Evolutionary conservation across 805 yeast genomes (phyloP).

Genomic region (Saccharomycopsis sp.): DNA sequence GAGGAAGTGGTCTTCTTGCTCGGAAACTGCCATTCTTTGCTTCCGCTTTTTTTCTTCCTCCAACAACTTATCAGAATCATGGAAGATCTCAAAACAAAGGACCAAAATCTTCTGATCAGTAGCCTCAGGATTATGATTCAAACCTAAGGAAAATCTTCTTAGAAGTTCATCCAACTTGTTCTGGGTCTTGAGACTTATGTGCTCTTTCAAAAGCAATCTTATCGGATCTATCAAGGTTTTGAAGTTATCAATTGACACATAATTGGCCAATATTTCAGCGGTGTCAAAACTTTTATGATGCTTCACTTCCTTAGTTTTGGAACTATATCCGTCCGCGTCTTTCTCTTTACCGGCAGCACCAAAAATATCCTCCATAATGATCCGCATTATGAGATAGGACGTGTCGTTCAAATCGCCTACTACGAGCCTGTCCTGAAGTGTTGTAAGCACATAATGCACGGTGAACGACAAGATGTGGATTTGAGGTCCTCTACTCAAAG

Average conservation of each 20-base stretch:
- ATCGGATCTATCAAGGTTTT: constrained; percentile 60
- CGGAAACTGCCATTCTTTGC: constrained; percentile 28
- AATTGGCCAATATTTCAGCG: constrained; percentile 67
- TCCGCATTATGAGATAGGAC: constrained; percentile 51
- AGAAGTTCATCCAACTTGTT: constrained; percentile 72
- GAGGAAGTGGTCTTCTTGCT: constrained; percentile 58
- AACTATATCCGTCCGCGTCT: constrained; percentile 85
- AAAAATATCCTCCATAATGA: constrained; percentile 87
- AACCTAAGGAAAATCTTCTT: constrained; percentile 71
- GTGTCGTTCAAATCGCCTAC: constrained; percentile 75
- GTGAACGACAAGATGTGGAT: constrained; percentile 88
- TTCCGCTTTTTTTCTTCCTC: constrained; percentile 22
- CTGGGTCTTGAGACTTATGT: constrained; percentile 60
- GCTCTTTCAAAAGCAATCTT: constrained; percentile 53
- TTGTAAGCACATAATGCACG: constrained; percentile 62
- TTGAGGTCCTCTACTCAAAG: constrained; percentile 85
- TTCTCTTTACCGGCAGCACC: constrained; percentile 92
- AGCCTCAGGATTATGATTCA: constrained; percentile 60
- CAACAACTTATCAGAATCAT: constrained; percentile 38
- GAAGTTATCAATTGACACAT: constrained; percentile 53
- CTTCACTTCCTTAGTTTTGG: constrained; percentile 85
- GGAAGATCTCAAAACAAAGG: constrained; percentile 67
- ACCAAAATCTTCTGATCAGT: constrained; percentile 52
- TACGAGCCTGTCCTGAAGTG: constrained; percentile 37
- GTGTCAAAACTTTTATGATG: constrained; percentile 83